Base-by-base conservation (phyloP, 2,329 filamentous ascomycete species). In the Amesomyces nigricolor region DNA sequence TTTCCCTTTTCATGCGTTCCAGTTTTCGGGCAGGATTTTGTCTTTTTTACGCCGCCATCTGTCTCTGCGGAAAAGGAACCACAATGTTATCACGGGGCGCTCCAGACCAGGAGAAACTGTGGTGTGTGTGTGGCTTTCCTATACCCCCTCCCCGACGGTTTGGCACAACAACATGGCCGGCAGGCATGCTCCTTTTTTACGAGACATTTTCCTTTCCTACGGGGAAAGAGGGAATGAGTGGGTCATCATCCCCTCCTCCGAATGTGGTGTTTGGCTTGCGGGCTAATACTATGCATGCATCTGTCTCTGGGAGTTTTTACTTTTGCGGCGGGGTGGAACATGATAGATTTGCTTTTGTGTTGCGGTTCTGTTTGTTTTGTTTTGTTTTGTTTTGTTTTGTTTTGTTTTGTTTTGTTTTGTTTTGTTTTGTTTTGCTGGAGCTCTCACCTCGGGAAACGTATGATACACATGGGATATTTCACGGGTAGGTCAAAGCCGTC, bases 241-340 rank as follows among this genome's bases (percentile, higher is more conserved):
- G 53, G 48, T 48, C 44, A 38, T 22, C 30, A 26, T 26, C 22
- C 22, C 22, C 22, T 26, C 46, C 53, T n/a, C 26, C 35, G n/a
- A 42, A 35, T 35, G 42, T 26, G 22, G 22, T 26, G 47, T 44
- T 49, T 45, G 46, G 49, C 17, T 53, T 17, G 26, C 22, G 22
- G 43, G 53, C 49, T 51, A 39, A 52, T 52, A 43, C 32, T 35
- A 35, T 57, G 54, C 11, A 35, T 57, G 54, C 57, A 59, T 59
- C 38, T 57, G 45, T 50, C 47, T 52, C 37, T 38, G 26, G 54
- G 57, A 57, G 52, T 26, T 26, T 6, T 26, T 26, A 26, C 17
- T 58, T 54, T 51, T 35, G 19, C n/a, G 42, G 38, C 30, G 44
- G 22, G 56, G 53, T 17, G 51, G 53, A 49, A 46, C 13, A 35